Percentiles rank a stretch among this genome's conserved stretches.
phyloP scores from a whole-genome alignment of 2,329 filamentous ascomycete genomes.

The Diaporthe caulivora region DNA sequence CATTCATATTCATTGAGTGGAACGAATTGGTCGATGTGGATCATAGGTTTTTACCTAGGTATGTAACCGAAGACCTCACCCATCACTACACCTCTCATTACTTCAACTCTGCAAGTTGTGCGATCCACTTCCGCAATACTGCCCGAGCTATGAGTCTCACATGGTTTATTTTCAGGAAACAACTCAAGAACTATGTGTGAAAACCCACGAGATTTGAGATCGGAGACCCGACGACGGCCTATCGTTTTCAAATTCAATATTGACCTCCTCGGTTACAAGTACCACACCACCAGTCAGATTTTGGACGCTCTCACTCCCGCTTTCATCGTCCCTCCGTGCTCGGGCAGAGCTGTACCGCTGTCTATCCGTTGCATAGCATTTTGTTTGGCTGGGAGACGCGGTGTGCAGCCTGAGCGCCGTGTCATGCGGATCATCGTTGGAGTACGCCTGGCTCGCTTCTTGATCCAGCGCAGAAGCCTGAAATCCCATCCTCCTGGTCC shows the following conservation, averaged over 20 bases:
- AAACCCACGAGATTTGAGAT: not conserved
- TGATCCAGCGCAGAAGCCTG: not conserved
- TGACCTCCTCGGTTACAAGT: not conserved
- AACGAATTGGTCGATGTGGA: too few species aligned
- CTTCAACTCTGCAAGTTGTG: too few species aligned
- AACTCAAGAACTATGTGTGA: too few species aligned
- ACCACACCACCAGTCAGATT: not conserved
- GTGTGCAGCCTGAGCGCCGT: not conserved
- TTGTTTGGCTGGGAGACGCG: not conserved
- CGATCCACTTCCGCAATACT: too few species aligned
- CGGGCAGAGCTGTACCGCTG: too few species aligned
- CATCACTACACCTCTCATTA: too few species aligned
- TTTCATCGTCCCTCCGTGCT: not conserved
- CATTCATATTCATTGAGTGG: too few species aligned
- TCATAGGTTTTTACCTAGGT: too few species aligned
- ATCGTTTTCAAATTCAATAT: not conserved
- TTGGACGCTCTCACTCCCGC: not conserved
- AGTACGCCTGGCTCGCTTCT: not conserved
- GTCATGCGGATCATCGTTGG: too few species aligned
- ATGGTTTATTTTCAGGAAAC: too few species aligned
- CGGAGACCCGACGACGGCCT: not conserved
- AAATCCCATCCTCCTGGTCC: not conserved
- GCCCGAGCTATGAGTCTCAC: too few species aligned
- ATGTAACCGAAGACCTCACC: too few species aligned
- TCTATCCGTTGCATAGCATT: not conserved